Evolutionary conservation across 2,329 filamentous ascomycete genomes (phyloP).

Genomic region (Nothomitra cinnamomea): DNA sequence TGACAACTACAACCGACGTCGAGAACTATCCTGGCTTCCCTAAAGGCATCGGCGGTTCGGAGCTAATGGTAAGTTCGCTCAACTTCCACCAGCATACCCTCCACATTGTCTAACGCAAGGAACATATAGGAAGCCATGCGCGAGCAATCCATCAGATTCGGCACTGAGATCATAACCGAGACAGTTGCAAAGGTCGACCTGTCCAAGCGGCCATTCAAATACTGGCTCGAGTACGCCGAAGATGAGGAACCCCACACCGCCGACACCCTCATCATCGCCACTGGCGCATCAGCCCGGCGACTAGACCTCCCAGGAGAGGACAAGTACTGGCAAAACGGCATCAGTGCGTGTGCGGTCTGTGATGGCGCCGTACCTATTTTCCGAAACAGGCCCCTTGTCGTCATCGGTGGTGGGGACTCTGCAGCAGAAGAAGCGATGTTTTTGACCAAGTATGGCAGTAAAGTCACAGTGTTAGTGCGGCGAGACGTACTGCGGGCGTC

Average conservation of each 20-base stretch:
- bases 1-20: constrained; percentile 95
- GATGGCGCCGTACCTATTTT: constrained; percentile 96
- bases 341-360: constrained; percentile 92
- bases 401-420: constrained; percentile 92
- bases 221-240: constrained; percentile 79
- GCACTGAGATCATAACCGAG: constrained; percentile 83
- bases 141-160: constrained; percentile 77
- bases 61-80: constrained; percentile 59
- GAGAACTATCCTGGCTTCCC: constrained; percentile 98
- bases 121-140: constrained; percentile 61
- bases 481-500: constrained; percentile 73
- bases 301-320: constrained; percentile 76
- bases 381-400: constrained; percentile 84
- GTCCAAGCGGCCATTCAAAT: constrained; percentile 70
- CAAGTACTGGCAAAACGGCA: constrained; percentile 92
- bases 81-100: no score
- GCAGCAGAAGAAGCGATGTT: constrained; percentile 96
- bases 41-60: constrained; percentile 67
- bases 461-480: constrained; percentile 86
- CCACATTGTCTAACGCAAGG: background rate
- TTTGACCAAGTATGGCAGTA: constrained; percentile 90
- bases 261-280: constrained; percentile 85
- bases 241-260: constrained; percentile 68
- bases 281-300: constrained; percentile 78
- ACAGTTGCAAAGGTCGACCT: constrained; percentile 83